A percentile compares a stretch with the other conserved stretches of the same genome.
phyloP scores from a whole-genome alignment of 2,329 filamentous ascomycete species.

The Beauveria rudraprayagi region DNA sequence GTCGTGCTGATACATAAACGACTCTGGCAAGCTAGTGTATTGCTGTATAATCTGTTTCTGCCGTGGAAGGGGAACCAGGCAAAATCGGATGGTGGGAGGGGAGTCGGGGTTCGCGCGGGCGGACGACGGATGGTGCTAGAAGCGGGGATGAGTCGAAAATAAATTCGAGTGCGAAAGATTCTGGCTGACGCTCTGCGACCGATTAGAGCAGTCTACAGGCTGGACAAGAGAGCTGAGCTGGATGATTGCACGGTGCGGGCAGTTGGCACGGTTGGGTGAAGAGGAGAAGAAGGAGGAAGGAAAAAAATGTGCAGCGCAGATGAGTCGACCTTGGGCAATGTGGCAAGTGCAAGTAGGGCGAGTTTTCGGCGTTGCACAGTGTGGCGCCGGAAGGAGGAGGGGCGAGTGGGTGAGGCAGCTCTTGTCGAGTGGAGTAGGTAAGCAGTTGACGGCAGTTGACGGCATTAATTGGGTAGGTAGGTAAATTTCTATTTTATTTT shows the following conservation, averaged over 20 bases:
- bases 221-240: neutral
- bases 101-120: neutral
- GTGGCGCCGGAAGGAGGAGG: neutral
- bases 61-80: constrained; percentile 6
- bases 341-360: constrained; percentile 8
- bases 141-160: constrained; percentile 3
- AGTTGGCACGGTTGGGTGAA: constrained; percentile 9
- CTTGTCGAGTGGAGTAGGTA: too few species aligned
- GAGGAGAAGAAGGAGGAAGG: constrained; percentile 1
- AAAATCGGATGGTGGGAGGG: constrained; percentile 7
- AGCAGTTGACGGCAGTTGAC: too few species aligned
- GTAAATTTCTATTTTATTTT: too few species aligned
- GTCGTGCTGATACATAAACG: constrained; percentile 96
- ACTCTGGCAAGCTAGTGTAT: constrained; percentile 30
- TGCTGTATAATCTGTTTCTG: constrained; percentile 7
- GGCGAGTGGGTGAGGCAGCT: neutral
- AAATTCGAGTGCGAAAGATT: neutral
- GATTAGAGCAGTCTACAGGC: constrained; percentile 10
- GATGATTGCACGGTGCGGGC: constrained; percentile 5
- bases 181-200: constrained; percentile 8
- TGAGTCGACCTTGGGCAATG: constrained; percentile 3
- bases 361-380: constrained; percentile 8
- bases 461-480: too few species aligned
- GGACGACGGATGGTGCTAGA: constrained; percentile 2
- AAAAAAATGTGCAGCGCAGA: constrained; percentile 9